Conservation (phyloP, 371 early-diverging fungal genomes). For the Mycotypha africana region DNA sequence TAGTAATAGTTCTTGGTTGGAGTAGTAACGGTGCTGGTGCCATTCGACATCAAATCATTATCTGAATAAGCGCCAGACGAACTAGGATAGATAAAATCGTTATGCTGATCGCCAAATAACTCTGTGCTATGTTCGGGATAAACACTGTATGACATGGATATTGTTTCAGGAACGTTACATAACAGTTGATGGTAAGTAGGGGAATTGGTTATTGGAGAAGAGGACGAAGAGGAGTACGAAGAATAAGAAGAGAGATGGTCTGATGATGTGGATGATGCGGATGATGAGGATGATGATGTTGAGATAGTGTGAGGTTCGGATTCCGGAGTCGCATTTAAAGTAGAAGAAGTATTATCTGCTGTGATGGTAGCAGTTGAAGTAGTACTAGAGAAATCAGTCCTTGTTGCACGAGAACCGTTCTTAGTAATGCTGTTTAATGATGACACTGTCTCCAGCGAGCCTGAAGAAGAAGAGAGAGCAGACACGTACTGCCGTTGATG, state of each 20-base stretch:
- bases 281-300: constrained; percentile 6
- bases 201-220: neutral
- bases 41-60: no score
- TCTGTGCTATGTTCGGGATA: constrained; percentile 7
- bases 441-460: neutral
- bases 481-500: no score
- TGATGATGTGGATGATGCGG: constrained; percentile 1
- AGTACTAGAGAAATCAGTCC: neutral
- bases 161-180: no score
- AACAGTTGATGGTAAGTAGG: constrained; percentile 8
- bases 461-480: neutral
- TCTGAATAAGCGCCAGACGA: no score
- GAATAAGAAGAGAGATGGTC: neutral
- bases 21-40: neutral
- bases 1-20: neutral
- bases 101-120: neutral
- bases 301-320: constrained; percentile 7
- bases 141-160: constrained; percentile 9
- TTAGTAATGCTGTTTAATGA: no score
- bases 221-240: no score
- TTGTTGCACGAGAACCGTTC: no score
- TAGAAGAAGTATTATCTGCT: neutral
- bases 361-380: neutral
- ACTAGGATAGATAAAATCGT: constrained; percentile 1
- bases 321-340: constrained; percentile 6